phyloP scores from a whole-genome alignment of 306 rosid genomes.

The Castanea sativa region DNA sequence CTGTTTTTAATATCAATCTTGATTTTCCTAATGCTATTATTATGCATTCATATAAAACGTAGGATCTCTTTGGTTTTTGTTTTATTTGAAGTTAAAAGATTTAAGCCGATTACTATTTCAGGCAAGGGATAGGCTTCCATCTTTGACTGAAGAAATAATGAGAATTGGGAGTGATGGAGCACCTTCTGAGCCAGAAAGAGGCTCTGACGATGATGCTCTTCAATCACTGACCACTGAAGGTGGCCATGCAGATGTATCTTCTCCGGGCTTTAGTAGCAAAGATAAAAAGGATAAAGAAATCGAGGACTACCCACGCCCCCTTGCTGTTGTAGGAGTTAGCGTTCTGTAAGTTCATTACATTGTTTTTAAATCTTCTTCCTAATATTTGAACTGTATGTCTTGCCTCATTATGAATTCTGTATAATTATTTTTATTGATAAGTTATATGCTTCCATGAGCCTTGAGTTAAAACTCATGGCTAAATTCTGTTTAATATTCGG shows the following conservation, averaged over 20 bases:
- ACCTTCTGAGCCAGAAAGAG: conserved; percentile 34
- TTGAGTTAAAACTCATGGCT: too few species aligned
- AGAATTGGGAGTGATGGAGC: conserved; percentile 54
- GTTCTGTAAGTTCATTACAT: conserved; percentile 67
- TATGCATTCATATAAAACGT: background rate
- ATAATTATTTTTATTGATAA: too few species aligned
- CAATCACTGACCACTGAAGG: conserved; percentile 33
- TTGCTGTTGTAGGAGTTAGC: conserved; percentile 83
- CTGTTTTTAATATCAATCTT: background rate
- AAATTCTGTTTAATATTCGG: too few species aligned
- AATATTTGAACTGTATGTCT: background rate
- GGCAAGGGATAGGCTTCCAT: conserved; percentile 66
- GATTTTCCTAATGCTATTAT: background rate
- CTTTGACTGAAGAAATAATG: conserved; percentile 59
- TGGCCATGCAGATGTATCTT: conserved; percentile 17
- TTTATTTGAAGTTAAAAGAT: background rate
- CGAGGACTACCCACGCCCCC: conserved; percentile 81
- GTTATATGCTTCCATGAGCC: too few species aligned
- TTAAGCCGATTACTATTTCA: conserved; percentile 27
- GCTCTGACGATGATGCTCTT: conserved; percentile 31
- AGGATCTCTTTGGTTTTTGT: background rate
- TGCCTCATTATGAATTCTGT: background rate
- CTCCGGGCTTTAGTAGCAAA: conserved; percentile 2
- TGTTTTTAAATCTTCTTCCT: background rate
- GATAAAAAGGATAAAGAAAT: conserved; percentile 54